Evolutionary conservation across 1,284 basidiomycete species (phyloP).

Genomic region (Cryptococcus hybrid): DNA sequence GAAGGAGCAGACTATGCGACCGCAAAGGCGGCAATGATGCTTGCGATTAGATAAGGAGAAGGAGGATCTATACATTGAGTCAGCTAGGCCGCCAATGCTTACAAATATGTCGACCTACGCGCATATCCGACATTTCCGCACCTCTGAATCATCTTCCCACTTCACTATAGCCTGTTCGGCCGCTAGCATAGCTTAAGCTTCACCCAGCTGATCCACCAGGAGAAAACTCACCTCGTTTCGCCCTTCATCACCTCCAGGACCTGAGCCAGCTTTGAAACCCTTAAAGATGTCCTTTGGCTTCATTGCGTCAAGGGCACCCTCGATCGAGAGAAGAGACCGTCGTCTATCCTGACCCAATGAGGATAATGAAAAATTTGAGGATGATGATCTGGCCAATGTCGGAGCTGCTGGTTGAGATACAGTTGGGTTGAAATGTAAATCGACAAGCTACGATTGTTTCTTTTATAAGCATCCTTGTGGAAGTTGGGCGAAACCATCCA

Average conservation of each 20-base stretch:
- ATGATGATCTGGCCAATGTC: conserved; percentile 25
- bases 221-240: conserved; percentile 30
- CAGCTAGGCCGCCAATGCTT: neutral
- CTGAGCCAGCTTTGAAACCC: conserved; percentile 60
- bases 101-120: conserved; percentile 54
- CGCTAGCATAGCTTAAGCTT: conserved; percentile 50
- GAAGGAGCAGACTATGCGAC: conserved; percentile 88
- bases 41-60: conserved; percentile 91
- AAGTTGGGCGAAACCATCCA: conserved; percentile 8
- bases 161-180: conserved; percentile 91
- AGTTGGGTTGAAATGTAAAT: conserved; percentile 69
- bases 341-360: conserved; percentile 20
- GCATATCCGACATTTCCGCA: conserved; percentile 81
- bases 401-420: conserved; percentile 12
- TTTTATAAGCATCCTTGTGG: neutral
- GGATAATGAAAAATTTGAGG: conserved; percentile 30
- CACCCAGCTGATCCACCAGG: neutral
- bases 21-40: conserved; percentile 95
- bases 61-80: conserved; percentile 56
- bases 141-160: conserved; percentile 82
- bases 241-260: conserved; percentile 54
- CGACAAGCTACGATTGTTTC: conserved; percentile 57
- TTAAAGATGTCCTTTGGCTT: conserved; percentile 48
- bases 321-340: conserved; percentile 26
- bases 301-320: conserved; percentile 41